These are phyloP conservation scores for Bacterosira constricta DNA, from an alignment of 108 stramenopile species.

Conservation along the genomic window DNA sequence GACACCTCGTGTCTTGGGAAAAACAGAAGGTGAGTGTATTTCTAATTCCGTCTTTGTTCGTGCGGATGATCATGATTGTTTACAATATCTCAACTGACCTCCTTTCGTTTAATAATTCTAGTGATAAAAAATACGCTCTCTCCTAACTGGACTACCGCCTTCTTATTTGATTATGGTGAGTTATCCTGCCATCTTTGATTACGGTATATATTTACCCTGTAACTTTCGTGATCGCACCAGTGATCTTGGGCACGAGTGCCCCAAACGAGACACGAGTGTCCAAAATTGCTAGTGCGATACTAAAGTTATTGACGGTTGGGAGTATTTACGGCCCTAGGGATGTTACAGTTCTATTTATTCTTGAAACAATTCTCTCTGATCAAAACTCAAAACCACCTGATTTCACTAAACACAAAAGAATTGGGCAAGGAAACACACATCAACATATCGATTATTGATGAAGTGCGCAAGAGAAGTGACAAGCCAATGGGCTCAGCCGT, in stretches of 20 bases:
- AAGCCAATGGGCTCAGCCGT: slow-evolving; percentile 73
- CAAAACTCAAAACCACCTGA: background rate
- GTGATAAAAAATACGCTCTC: slow-evolving; percentile 68
- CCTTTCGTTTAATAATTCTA: slow-evolving; percentile 7
- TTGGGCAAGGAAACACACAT: slow-evolving; percentile 65
- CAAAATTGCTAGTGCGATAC: too few relatives aligned
- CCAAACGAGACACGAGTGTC: too few relatives aligned
- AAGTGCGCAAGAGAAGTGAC: slow-evolving; percentile 43
- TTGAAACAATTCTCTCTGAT: too few relatives aligned
- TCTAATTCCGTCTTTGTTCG: too few relatives aligned
- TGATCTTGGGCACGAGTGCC: too few relatives aligned
- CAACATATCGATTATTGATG: slow-evolving; percentile 37
- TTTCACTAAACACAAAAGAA: slow-evolving; percentile 7
- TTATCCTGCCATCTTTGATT: background rate
- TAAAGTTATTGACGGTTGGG: too few relatives aligned
- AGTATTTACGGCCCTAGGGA: too few relatives aligned
- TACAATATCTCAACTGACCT: background rate
- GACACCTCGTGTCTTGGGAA: slow-evolving; percentile 65
- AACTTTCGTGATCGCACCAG: too few relatives aligned
- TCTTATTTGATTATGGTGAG: slow-evolving; percentile 58
- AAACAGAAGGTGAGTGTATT: slow-evolving; percentile 59
- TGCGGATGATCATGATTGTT: background rate
- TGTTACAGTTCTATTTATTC: too few relatives aligned
- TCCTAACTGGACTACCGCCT: slow-evolving; percentile 69
- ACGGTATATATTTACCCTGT: too few relatives aligned